phyloP scores from a whole-genome alignment of 176 grass and related monocot genomes.

The Cenchrus purpureus region DNA sequence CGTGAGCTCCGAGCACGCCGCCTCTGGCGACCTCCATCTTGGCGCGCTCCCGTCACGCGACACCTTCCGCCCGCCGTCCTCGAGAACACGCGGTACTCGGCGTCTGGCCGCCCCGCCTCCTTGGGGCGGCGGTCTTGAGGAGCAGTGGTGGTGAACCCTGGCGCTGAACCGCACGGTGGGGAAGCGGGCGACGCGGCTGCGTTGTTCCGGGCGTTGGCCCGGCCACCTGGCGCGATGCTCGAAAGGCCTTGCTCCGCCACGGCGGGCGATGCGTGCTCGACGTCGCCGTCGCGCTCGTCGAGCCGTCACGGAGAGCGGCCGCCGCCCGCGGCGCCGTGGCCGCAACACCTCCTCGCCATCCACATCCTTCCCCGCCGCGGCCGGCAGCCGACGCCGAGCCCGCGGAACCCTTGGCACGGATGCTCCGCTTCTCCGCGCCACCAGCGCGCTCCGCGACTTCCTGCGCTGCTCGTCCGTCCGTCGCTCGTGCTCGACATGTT shows the following conservation, averaged over 20 bases:
- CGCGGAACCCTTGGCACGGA: neutral
- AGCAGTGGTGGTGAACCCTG: conserved; percentile 53
- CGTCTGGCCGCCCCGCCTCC: no score
- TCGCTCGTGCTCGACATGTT: conserved; percentile 50
- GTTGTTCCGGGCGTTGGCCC: conserved; percentile 33
- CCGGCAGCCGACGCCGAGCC: neutral
- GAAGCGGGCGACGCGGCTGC: conserved; percentile 5
- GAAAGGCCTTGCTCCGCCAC: conserved; percentile 25
- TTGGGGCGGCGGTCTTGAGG: conserved; percentile 51
- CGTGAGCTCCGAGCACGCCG: conserved; percentile 57
- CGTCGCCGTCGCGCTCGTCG: conserved; percentile 34
- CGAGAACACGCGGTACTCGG: conserved; percentile 90
- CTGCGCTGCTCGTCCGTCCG: neutral
- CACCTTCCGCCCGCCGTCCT: conserved; percentile 65
- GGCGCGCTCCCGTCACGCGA: conserved; percentile 90
- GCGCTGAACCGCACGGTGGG: conserved; percentile 52
- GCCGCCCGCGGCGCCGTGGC: no score
- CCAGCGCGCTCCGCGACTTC: conserved; percentile 30
- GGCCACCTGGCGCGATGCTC: conserved; percentile 51
- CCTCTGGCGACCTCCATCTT: conserved; percentile 98
- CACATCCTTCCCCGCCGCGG: conserved; percentile 24
- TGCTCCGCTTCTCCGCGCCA: conserved; percentile 29
- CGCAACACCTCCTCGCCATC: conserved; percentile 25
- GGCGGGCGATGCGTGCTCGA: neutral
- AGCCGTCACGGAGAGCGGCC: neutral